Evolutionary conservation across 768 basidiomycete species (phyloP).

Genomic region (Podaxis mareebaensis): DNA sequence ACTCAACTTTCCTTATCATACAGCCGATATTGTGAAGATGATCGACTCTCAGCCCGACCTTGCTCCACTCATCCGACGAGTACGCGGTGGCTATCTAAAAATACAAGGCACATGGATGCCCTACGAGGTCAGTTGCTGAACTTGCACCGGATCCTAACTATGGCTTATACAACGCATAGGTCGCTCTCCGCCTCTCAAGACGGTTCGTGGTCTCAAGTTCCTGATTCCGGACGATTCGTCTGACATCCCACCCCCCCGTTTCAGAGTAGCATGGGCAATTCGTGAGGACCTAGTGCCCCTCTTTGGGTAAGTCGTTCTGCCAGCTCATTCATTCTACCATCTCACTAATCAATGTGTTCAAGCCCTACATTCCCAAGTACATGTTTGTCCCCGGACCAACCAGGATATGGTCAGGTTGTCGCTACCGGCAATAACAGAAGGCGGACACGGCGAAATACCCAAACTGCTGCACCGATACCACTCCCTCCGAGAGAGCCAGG

Average conservation of each 20-base stretch:
- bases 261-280: slow-evolving; percentile 86
- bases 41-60: slow-evolving; percentile 90
- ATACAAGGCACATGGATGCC: slow-evolving; percentile 96
- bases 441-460: slow-evolving; percentile 55
- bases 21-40: slow-evolving; percentile 92
- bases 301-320: slow-evolving; percentile 62
- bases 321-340: slow-evolving; percentile 6
- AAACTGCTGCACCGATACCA: slow-evolving; percentile 29
- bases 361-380: slow-evolving; percentile 85
- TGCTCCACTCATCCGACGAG: slow-evolving; percentile 77
- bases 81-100: slow-evolving; percentile 86
- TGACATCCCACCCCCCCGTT: slow-evolving; percentile 13
- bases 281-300: slow-evolving; percentile 84
- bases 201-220: slow-evolving; percentile 49
- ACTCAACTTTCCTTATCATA: slow-evolving; percentile 1
- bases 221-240: slow-evolving; percentile 14
- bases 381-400: slow-evolving; percentile 82
- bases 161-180: slow-evolving; percentile 39
- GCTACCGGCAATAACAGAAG: slow-evolving; percentile 60
- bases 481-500: slow-evolving; percentile 30
- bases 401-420: slow-evolving; percentile 85
- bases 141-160: background rate
- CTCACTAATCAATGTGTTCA: slow-evolving; percentile 8
- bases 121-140: slow-evolving; percentile 60
- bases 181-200: slow-evolving; percentile 76